phyloP scores from a whole-genome alignment of 352 stramenopile species.

The Pythium grandisporangium region DNA sequence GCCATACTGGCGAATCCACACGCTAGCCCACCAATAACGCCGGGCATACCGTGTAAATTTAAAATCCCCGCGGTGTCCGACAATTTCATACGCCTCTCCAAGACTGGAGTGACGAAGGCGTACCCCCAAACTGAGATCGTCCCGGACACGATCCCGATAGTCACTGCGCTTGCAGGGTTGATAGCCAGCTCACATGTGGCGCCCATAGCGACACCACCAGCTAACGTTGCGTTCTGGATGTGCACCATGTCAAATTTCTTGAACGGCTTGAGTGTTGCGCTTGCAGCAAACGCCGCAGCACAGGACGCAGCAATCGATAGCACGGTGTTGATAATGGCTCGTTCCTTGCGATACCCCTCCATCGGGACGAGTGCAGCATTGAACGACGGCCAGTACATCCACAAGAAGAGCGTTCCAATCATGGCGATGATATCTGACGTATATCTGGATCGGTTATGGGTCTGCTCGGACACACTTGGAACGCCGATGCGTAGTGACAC shows the following conservation, averaged over 20 bases:
- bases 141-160: slow-evolving; percentile 35
- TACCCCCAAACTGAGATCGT: slow-evolving; percentile 36
- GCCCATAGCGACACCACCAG: slow-evolving; percentile 76
- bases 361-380: slow-evolving; percentile 55
- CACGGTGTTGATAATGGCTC: slow-evolving; percentile 69
- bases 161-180: slow-evolving; percentile 33
- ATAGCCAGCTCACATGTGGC: slow-evolving; percentile 60
- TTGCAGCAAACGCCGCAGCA: slow-evolving; percentile 40
- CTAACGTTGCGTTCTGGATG: slow-evolving; percentile 78
- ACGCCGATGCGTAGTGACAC: slow-evolving; percentile 49
- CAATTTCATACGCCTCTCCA: slow-evolving; percentile 29
- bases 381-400: slow-evolving; percentile 87
- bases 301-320: slow-evolving; percentile 60
- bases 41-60: slow-evolving; percentile 76
- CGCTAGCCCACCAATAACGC: slow-evolving; percentile 46
- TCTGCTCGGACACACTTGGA: slow-evolving; percentile 19
- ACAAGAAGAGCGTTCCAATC: slow-evolving; percentile 81
- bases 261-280: slow-evolving; percentile 20
- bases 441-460: slow-evolving; percentile 59
- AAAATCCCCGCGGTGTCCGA: slow-evolving; percentile 44
- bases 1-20: slow-evolving; percentile 42
- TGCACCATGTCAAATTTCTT: slow-evolving; percentile 84
- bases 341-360: slow-evolving; percentile 54
- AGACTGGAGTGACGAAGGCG: slow-evolving; percentile 23
- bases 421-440: slow-evolving; percentile 70